phyloP scores from a whole-genome alignment of 2,329 filamentous ascomycete species.

The Trichoderma gracile region DNA sequence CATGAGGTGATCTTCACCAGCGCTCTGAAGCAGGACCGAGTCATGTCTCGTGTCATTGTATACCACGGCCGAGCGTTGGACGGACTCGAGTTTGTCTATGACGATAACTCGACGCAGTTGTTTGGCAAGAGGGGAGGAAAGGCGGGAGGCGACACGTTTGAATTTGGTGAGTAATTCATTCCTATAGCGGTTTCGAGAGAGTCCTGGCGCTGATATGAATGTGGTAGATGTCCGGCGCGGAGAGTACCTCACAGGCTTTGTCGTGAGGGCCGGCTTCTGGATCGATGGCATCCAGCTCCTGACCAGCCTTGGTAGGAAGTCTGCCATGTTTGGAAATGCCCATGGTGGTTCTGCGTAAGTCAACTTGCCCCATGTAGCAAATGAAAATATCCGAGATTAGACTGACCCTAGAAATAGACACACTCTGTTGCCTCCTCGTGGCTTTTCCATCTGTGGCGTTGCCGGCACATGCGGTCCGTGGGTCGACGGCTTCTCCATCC shows the following conservation, averaged over 20 bases:
- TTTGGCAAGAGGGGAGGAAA: conserved; percentile 81
- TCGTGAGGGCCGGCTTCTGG: conserved; percentile 75
- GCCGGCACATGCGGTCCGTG: conserved; percentile 78
- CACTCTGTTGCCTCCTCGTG: conserved; percentile 83
- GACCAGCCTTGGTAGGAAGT: conserved; percentile 85
- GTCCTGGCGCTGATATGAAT: not conserved
- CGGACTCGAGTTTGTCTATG: conserved; percentile 90
- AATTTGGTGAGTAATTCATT: conserved; percentile 76
- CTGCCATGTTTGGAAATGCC: conserved; percentile 79
- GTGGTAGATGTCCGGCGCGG: conserved; percentile 73
- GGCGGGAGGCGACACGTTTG: conserved; percentile 69
- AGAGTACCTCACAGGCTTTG: conserved; percentile 85
- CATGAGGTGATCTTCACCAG: conserved; percentile 76
- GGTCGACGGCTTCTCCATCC: conserved; percentile 82
- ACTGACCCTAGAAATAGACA: conserved; percentile 57
- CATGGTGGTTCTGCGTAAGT: conserved; percentile 80
- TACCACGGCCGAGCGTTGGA: conserved; percentile 78
- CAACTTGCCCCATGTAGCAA: not conserved
- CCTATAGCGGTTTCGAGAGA: too few species aligned
- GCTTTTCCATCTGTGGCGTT: conserved; percentile 85
- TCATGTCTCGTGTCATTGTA: conserved; percentile 72
- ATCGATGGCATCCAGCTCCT: conserved; percentile 88
- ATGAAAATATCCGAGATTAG: not conserved
- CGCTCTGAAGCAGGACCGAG: conserved; percentile 65
- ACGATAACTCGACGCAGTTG: conserved; percentile 78